Evolutionary conservation across 164 flowering plant genomes (phyloP).

Genomic region (Amborella trichopoda): DNA sequence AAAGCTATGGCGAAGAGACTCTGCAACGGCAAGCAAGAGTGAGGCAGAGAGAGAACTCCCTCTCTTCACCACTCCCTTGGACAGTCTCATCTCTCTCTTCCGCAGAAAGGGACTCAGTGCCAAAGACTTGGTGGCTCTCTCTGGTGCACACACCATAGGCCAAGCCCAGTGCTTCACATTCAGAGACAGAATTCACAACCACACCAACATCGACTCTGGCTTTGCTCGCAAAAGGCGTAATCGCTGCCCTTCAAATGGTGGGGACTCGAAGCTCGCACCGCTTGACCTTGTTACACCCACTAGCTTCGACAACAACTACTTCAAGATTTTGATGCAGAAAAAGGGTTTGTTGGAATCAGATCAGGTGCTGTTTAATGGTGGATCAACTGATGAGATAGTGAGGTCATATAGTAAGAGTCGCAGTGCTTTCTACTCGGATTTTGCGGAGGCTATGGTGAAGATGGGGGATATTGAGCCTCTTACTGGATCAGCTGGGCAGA

Average conservation of each 20-base stretch:
- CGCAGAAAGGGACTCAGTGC: neutral
- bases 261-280: slow-evolving; percentile 15
- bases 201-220: too few species aligned
- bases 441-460: slow-evolving; percentile 15
- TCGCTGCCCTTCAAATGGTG: too few species aligned
- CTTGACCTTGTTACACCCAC: slow-evolving; percentile 14
- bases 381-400: slow-evolving; percentile 10
- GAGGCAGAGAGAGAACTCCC: too few species aligned
- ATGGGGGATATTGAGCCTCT: slow-evolving; percentile 14
- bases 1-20: too few species aligned
- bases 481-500: slow-evolving; percentile 10
- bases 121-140: neutral
- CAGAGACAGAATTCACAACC: too few species aligned
- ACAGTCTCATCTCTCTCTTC: neutral
- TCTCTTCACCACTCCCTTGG: neutral
- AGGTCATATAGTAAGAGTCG: neutral
- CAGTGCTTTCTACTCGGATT: slow-evolving; percentile 7
- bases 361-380: slow-evolving; percentile 15
- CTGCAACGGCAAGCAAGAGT: too few species aligned
- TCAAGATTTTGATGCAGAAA: slow-evolving; percentile 7
- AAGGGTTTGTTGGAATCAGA: slow-evolving; percentile 22
- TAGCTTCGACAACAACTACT: slow-evolving; percentile 16
- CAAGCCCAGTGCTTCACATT: too few species aligned
- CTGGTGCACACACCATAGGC: too few species aligned
- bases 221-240: too few species aligned